Conservation (phyloP, 2,329 filamentous ascomycete species). For the Trichoderma brevicompactum region DNA sequence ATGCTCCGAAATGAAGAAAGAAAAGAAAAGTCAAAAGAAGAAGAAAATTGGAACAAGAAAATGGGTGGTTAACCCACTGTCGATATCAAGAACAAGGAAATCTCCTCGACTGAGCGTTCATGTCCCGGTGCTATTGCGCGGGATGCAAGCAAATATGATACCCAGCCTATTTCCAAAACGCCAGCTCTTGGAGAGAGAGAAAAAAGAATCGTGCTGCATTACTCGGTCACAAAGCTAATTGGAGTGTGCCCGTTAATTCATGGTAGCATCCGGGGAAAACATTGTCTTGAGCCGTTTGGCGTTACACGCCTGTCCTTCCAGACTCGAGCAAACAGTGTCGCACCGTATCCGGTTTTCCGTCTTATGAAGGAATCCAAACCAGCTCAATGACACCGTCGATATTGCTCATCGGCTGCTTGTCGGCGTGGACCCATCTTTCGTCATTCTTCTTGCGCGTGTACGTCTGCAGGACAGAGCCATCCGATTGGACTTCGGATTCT, state of each 20-base stretch:
- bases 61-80: background rate
- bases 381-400: conserved; percentile 61
- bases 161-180: conserved; percentile 26
- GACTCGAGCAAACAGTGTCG: background rate
- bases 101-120: background rate
- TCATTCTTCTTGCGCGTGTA: conserved; percentile 59
- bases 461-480: conserved; percentile 57
- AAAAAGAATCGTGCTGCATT: background rate
- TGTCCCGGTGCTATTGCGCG: background rate
- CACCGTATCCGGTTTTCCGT: background rate
- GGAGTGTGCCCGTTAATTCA: background rate
- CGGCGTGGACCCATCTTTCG: conserved; percentile 54
- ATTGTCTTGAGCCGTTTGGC: conserved; percentile 1
- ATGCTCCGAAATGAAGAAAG: conserved; percentile 7
- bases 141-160: conserved; percentile 6
- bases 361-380: conserved; percentile 54
- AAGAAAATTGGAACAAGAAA: background rate
- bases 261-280: background rate
- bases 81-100: background rate
- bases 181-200: background rate
- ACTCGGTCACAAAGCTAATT: background rate
- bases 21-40: background rate
- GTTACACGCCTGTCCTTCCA: background rate
- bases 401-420: conserved; percentile 54
- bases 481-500: conserved; percentile 51